Evolutionary conservation across 1,284 basidiomycete genomes (phyloP), one percentile per base, ranked within the genome.

Genomic region (Puccinia polysora): DNA sequence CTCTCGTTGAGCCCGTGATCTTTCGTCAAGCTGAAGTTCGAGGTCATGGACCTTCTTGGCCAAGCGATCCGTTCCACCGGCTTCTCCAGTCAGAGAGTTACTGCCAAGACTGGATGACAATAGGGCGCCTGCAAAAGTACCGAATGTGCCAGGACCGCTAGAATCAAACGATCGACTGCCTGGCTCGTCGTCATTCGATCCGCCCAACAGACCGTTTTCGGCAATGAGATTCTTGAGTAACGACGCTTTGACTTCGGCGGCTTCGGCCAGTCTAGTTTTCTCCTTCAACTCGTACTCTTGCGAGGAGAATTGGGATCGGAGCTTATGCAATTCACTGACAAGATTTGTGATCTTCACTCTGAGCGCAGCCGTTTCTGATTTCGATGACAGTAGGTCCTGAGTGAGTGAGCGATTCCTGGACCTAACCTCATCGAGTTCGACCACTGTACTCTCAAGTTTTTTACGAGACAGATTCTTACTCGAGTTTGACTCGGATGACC

Each of bases 161-260:
- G 34, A 75, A 75, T 59, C 59, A 89, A 78, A 18, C 83, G 83
- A 45, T 20, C 73, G 71, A 53, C 70, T 85, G 49, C 81, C 80
- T 55, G 82, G 81, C 52, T 82, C 82, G 32, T 81, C 79, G 15
- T 87, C 78, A 59, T 88, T 86, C 47, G 86, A 86, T 74, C 89
- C 87, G 30, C 88, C 81, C 34, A 84, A 84, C 64, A 96, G 84
- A 8, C 91, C 93, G 77, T 91, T 89, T 78, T 98, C 96, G 50
- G 87, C 86, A 65, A 97, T 85, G 78, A 96, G 88, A 77, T 87
- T 89, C 70, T 91, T 87, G 74, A 98, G 83, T 82, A 92, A 88
- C 40, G 84, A 85, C 74, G 90, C 82, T 75, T 90, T 89, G 74
- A 94, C 83, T 74, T 86, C 86, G 0, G 87, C 83, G 72, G 92